Percentiles rank a stretch among this genome's conserved stretches.
Evolutionary conservation across 2,329 filamentous ascomycete species (phyloP).

Genomic region (Xylaria sp.): DNA sequence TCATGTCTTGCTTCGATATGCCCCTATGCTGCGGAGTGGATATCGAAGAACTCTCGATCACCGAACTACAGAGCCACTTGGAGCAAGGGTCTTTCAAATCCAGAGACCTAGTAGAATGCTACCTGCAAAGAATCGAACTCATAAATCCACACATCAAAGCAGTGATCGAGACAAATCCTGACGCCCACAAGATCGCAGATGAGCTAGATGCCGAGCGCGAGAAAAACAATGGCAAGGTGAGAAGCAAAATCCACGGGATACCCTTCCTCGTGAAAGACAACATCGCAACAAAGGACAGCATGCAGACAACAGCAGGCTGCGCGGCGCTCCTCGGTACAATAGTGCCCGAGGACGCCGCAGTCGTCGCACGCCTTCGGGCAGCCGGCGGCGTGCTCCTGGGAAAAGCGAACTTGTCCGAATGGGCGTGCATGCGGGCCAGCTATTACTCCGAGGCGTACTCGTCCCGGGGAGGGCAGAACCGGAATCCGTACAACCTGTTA

Average conservation of each 20-base stretch:
- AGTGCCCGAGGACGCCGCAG: slow-evolving; percentile 16
- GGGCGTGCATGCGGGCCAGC: slow-evolving; percentile 24
- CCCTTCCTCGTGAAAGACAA: slow-evolving; percentile 24
- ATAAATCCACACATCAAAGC: slow-evolving; percentile 12
- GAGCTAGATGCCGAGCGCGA: slow-evolving; percentile 19
- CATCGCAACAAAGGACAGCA: slow-evolving; percentile 21
- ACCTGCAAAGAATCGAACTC: slow-evolving; percentile 14
- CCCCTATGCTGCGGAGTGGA: slow-evolving; percentile 4
- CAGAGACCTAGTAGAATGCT: slow-evolving; percentile 11
- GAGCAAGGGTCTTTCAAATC: slow-evolving; percentile 7
- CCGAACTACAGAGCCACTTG: slow-evolving; percentile 10
- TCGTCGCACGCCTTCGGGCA: slow-evolving; percentile 13
- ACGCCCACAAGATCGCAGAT: slow-evolving; percentile 18
- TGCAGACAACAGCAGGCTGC: slow-evolving; percentile 21
- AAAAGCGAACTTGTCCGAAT: slow-evolving; percentile 22
- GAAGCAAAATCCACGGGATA: slow-evolving; percentile 22
- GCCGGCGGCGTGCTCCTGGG: slow-evolving; percentile 18
- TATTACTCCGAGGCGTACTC: slow-evolving; percentile 23
- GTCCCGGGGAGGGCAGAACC: slow-evolving; percentile 21
- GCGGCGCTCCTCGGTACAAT: slow-evolving; percentile 17
- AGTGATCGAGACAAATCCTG: slow-evolving; percentile 23
- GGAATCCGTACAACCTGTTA: slow-evolving; percentile 17
- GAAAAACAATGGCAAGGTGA: background rate
- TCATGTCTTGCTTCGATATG: slow-evolving; percentile 10
- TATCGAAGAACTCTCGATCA: slow-evolving; percentile 22